A percentile compares a stretch with the other conserved stretches of the same genome.
These are phyloP conservation scores for Neurospora africana DNA, from an alignment of 495 filamentous ascomycete species.

Conservation along the genomic window DNA sequence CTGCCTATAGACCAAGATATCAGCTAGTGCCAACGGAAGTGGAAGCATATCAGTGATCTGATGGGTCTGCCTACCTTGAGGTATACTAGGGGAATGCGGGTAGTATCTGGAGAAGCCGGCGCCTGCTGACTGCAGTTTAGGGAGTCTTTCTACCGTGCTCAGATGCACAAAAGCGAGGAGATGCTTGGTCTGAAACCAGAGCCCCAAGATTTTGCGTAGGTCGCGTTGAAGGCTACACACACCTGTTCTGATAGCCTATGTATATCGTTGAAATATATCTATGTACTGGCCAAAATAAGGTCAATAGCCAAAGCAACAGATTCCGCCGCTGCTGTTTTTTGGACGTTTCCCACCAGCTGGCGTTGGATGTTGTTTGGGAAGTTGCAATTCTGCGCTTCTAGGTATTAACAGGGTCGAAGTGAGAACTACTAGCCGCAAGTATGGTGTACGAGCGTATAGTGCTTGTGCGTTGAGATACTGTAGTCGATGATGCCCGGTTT, in stretches of 20 bases:
- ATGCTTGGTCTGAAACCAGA: constrained; percentile 23
- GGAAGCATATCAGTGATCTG: neutral
- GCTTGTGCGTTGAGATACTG: neutral
- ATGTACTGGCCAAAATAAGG: constrained; percentile 18
- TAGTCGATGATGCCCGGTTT: neutral
- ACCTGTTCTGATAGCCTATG: constrained; percentile 19
- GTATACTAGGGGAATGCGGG: neutral
- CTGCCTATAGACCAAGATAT: neutral
- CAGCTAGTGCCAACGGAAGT: neutral
- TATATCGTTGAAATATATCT: constrained; percentile 20
- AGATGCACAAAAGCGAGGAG: constrained; percentile 22
- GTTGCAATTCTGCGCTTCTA: constrained; percentile 1
- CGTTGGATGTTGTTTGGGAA: neutral
- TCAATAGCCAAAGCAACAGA: constrained; percentile 18
- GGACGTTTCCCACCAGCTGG: constrained; percentile 20
- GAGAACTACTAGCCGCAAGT: neutral
- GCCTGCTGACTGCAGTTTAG: constrained; percentile 16
- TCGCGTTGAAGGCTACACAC: constrained; percentile 18
- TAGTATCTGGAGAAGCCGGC: constrained; percentile 1
- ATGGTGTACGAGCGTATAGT: neutral
- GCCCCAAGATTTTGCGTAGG: constrained; percentile 18
- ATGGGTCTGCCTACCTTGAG: neutral
- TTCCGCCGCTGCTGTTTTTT: constrained; percentile 29
- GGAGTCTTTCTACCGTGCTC: constrained; percentile 23
- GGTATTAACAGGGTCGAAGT: neutral